These are phyloP conservation scores for Draba incana DNA, from an alignment of 345 rosid species.

Conservation along the genomic window DNA sequence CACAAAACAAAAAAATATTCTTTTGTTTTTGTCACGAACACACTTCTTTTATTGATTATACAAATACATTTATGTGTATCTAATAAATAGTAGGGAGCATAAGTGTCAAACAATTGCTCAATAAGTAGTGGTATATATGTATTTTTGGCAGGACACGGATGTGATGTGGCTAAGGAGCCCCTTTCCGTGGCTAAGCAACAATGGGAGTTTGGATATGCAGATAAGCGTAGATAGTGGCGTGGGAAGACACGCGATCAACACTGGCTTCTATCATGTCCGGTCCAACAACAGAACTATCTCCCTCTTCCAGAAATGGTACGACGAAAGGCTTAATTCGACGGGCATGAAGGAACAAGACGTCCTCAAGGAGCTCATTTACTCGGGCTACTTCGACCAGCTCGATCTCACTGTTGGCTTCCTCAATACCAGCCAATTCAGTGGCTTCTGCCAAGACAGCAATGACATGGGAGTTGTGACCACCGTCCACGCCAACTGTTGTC, in stretches of 20 bases:
- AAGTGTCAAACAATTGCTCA: no score
- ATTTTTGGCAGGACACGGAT: slow-evolving; percentile 62
- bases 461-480: slow-evolving; percentile 58
- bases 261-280: slow-evolving; percentile 66
- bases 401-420: slow-evolving; percentile 53
- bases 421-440: slow-evolving; percentile 65
- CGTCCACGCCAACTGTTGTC: slow-evolving; percentile 89
- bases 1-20: no score
- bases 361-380: slow-evolving; percentile 44
- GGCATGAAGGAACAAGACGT: slow-evolving; percentile 84
- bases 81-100: no score
- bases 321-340: slow-evolving; percentile 51
- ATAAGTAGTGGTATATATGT: not conserved
- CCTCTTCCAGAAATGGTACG: slow-evolving; percentile 66
- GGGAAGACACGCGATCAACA: slow-evolving; percentile 57
- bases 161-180: slow-evolving; percentile 83
- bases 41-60: no score
- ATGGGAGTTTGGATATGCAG: slow-evolving; percentile 57
- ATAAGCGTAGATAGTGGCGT: slow-evolving; percentile 59
- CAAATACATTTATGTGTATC: no score
- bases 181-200: slow-evolving; percentile 42
- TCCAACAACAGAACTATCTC: slow-evolving; percentile 73
- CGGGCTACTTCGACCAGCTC: slow-evolving; percentile 46
- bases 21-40: no score
- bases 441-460: slow-evolving; percentile 70